Evolutionary conservation across 192 early-diverging fungal species (phyloP), one percentile per base, ranked within the genome.

Genomic region (Entrophospora sp.): DNA sequence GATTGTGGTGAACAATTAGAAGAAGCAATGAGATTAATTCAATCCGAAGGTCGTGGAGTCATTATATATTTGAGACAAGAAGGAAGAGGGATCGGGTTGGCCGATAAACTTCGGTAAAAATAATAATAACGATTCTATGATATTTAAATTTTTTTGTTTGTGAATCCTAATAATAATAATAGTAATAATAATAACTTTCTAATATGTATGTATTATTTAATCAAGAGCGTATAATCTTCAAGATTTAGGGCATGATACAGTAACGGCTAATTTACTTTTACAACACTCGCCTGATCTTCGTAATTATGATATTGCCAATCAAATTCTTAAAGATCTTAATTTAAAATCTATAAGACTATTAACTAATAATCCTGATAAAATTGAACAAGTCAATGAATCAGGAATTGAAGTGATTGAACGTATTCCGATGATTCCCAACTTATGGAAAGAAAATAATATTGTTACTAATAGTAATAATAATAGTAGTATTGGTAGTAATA

Each of bases 361-460:
- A 55, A 98, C 96, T 18, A 98, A 98, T 72, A 98, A 98, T 69
- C 89, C 91, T 0, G 91, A 95, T 72, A 98, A 98, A 79, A 90
- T 96, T 62, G 70, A 88, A 56, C 84, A 89, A 69, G 56, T 98
- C 6, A 76, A 85, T 32, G 75, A 74, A 12, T 81, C 81, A 61
- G 67, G 74, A 6, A 80, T 96, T 37, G 81, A 84, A 43, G 82
- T 98, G 5, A 81, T 84, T 8, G 89, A 91, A 70, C 87, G 91
- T 30, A 82, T 91, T 18, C 85, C 89, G 5, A 98, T 98, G 96
- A 75, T 92, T 12, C 96, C 96, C n/a, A 79, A 81, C 13, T 85
- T 83, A 40, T 98, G 95, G 95, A 62, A 75, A 36, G 63, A 70
- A 18, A 72, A 70, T 25, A 69, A 66, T n/a, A n/a, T n/a, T 8